Percentiles rank a stretch among this genome's conserved stretches.
Evolutionary conservation across 495 filamentous ascomycete species (phyloP).

Genomic region (Usnea hakonensis): DNA sequence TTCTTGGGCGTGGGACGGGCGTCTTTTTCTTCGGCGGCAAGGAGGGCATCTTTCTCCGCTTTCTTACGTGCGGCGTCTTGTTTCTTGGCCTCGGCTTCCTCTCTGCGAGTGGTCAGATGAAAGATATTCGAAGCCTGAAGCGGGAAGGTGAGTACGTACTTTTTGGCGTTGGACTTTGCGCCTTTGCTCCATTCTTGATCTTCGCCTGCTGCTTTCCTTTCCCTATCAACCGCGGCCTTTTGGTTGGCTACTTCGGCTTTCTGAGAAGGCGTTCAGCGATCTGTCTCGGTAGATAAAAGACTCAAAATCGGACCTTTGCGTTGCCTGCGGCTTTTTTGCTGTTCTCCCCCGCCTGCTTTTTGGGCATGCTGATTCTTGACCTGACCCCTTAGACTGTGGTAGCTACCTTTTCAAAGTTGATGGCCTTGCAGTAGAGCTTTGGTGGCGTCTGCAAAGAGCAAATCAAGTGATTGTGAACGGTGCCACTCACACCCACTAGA

Average conservation of each 20-base stretch:
- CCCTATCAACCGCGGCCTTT: conserved; percentile 64
- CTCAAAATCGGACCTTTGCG: conserved; percentile 45
- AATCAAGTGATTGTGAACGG: no score
- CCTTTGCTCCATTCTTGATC: conserved; percentile 78
- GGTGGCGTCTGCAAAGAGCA: no score
- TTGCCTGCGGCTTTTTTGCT: conserved; percentile 88
- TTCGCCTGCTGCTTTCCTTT: conserved; percentile 61
- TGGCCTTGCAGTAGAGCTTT: background rate
- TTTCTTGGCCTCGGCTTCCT: conserved; percentile 77
- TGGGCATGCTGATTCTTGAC: conserved; percentile 39
- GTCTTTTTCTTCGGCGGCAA: conserved; percentile 78
- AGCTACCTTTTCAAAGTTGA: background rate
- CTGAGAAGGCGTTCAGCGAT: conserved; percentile 31
- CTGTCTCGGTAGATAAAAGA: background rate
- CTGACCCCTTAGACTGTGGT: background rate
- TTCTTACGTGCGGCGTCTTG: conserved; percentile 80
- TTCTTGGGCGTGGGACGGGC: conserved; percentile 49
- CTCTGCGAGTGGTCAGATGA: conserved; percentile 44
- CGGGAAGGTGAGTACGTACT: conserved; percentile 49
- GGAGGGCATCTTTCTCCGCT: conserved; percentile 72
- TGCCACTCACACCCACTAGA: no score
- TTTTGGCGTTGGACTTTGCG: conserved; percentile 72
- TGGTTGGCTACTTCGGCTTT: conserved; percentile 80
- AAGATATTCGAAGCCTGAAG: conserved; percentile 1
- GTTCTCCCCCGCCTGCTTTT: conserved; percentile 64